phyloP scores from a whole-genome alignment of 139 green algal genomes.

The Micromonas pusilla region DNA sequence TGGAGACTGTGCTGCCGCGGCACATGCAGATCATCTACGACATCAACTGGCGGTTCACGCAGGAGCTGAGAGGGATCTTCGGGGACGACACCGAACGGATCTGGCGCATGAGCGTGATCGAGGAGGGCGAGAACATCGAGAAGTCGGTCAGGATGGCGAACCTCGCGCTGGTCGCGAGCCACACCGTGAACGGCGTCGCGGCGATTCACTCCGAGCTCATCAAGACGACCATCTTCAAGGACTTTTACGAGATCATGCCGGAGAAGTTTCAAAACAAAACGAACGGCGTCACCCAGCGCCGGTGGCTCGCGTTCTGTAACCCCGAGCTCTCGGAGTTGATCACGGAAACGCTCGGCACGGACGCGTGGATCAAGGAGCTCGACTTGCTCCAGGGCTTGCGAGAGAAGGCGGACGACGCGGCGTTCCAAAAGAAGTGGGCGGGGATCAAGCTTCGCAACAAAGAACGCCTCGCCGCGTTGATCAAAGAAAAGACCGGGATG shows the following conservation, averaged over 20 bases:
- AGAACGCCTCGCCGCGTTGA: slow-evolving; percentile 58
- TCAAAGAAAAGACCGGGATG: slow-evolving; percentile 72
- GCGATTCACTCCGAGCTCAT: slow-evolving; percentile 90
- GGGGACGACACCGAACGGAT: slow-evolving; percentile 86
- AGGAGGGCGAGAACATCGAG: slow-evolving; percentile 57
- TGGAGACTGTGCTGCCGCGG: slow-evolving; percentile 62
- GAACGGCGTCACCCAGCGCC: slow-evolving; percentile 93
- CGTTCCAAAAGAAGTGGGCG: slow-evolving; percentile 41
- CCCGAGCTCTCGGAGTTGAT: slow-evolving; percentile 60
- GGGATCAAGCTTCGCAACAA: slow-evolving; percentile 83
- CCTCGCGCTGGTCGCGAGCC: slow-evolving; percentile 80
- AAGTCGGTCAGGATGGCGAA: slow-evolving; percentile 74
- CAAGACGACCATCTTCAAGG: slow-evolving; percentile 79
- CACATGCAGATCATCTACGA: slow-evolving; percentile 98
- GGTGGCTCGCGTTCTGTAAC: slow-evolving; percentile 88
- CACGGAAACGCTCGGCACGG: slow-evolving; percentile 67
- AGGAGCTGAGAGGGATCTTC: slow-evolving; percentile 64
- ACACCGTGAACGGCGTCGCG: slow-evolving; percentile 88
- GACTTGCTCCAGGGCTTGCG: slow-evolving; percentile 41
- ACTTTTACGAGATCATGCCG: slow-evolving; percentile 78
- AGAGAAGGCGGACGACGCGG: slow-evolving; percentile 34
- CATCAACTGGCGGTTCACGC: slow-evolving; percentile 96
- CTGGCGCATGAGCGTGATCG: slow-evolving; percentile 89
- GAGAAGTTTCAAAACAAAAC: slow-evolving; percentile 99
- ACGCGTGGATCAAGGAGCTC: slow-evolving; percentile 60